These are phyloP conservation scores for Epichloe sp. DNA, from an alignment of 2,329 filamentous ascomycete genomes.

Conservation along the genomic window DNA sequence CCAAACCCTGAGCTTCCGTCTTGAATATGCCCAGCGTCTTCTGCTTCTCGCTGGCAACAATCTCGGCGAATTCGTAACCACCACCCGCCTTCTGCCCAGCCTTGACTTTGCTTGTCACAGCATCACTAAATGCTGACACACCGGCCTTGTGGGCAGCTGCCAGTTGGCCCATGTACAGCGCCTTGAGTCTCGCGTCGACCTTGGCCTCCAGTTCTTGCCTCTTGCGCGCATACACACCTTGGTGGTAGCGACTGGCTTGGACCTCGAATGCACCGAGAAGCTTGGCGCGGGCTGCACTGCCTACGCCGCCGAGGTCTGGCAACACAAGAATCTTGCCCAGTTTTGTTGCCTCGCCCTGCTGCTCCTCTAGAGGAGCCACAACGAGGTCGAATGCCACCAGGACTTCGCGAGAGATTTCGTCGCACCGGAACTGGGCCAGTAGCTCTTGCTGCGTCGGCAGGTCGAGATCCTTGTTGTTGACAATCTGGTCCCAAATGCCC, in stretches of 20 bases:
- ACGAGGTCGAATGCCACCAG: slow-evolving; percentile 68
- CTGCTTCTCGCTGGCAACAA: slow-evolving; percentile 72
- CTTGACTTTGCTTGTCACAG: slow-evolving; percentile 79
- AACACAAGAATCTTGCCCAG: slow-evolving; percentile 64
- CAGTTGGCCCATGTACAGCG: slow-evolving; percentile 79
- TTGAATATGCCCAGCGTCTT: slow-evolving; percentile 64
- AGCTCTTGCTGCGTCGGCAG: slow-evolving; percentile 94
- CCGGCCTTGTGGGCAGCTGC: slow-evolving; percentile 80
- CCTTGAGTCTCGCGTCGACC: slow-evolving; percentile 77
- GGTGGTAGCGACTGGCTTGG: slow-evolving; percentile 90
- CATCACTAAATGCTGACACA: slow-evolving; percentile 71
- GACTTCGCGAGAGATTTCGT: slow-evolving; percentile 89
- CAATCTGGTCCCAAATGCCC: slow-evolving; percentile 96
- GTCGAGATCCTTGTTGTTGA: slow-evolving; percentile 96
- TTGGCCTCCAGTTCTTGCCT: slow-evolving; percentile 72
- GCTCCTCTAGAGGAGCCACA: slow-evolving; percentile 75
- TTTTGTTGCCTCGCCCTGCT: slow-evolving; percentile 61
- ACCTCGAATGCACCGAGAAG: slow-evolving; percentile 75
- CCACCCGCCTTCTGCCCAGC: slow-evolving; percentile 82
- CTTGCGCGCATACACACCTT: slow-evolving; percentile 84
- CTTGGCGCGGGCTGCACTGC: slow-evolving; percentile 57
- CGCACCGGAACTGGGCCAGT: slow-evolving; percentile 91
- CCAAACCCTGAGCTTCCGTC: slow-evolving; percentile 57
- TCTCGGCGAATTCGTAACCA: slow-evolving; percentile 88
- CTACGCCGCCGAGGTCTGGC: slow-evolving; percentile 57